Evolutionary conservation across 2,329 filamentous ascomycete genomes (phyloP).

Genomic region (Colletotrichum sansevieriae): DNA sequence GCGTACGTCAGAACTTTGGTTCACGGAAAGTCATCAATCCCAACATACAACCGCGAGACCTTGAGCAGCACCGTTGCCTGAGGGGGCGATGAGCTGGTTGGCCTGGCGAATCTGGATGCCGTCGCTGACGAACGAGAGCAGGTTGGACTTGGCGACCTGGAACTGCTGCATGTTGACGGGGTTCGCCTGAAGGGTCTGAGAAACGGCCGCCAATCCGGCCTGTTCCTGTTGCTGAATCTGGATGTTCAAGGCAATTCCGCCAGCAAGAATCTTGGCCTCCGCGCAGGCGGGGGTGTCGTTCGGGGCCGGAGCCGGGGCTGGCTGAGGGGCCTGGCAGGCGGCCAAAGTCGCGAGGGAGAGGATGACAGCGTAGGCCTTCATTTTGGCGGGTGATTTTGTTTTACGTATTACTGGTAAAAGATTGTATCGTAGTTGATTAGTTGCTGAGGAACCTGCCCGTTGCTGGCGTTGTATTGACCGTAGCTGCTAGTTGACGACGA

Average conservation of each 20-base stretch:
- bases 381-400: constrained; percentile 1
- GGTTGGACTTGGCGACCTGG: constrained; percentile 41
- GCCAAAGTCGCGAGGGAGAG: constrained; percentile 31
- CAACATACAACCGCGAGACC: constrained; percentile 35
- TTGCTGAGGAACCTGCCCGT: constrained; percentile 16
- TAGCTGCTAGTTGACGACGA: constrained; percentile 31
- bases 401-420: constrained; percentile 21
- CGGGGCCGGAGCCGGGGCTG: constrained; percentile 18
- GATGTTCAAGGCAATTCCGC: constrained; percentile 39
- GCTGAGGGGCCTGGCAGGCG: constrained; percentile 16
- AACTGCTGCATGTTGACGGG: constrained; percentile 39
- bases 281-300: constrained; percentile 38
- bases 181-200: constrained; percentile 33
- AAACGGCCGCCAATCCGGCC: constrained; percentile 25
- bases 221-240: constrained; percentile 40
- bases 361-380: constrained; percentile 38
- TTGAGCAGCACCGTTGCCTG: constrained; percentile 29
- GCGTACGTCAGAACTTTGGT: too few relatives aligned
- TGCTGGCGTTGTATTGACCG: constrained; percentile 35
- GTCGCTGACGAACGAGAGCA: constrained; percentile 39
- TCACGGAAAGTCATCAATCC: too few relatives aligned
- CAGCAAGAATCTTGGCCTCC: constrained; percentile 39
- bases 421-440: constrained; percentile 21
- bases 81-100: constrained; percentile 39
- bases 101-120: constrained; percentile 38